Base-by-base conservation (phyloP, 805 yeast species). In the Kockiozyma suomiensis region DNA sequence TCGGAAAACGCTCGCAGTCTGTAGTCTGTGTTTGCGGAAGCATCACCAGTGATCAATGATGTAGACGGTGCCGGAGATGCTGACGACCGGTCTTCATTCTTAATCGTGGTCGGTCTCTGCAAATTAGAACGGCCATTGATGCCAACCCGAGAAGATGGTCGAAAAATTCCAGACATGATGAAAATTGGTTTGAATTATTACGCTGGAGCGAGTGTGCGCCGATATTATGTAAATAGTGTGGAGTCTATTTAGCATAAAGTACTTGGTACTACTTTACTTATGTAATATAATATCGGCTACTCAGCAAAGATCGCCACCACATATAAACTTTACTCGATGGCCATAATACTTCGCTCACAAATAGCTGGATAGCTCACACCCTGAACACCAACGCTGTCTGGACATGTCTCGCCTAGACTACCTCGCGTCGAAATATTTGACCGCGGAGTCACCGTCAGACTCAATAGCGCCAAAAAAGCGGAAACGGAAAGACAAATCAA, bases 1-100 rank as follows among this genome's bases (percentile, higher is more conserved):
- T 79, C 76, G 0, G 89, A 79, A 67, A 93, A 88, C 12, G 94
- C 87, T 63, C 85, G 83, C 68, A 93, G 79, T 1, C 85, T 83
- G 67, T 84, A 84, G 66, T 73, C 61, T 17, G 61, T 47, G 37
- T 58, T 47, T 21, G 48, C 42, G 3, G 40, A 4, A 13, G 38
- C 47, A 12, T 33, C 41, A 12, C 37, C 46, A 25, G 40, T 6
- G 25, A 13, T 35, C 8, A 40, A n/a, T 12, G 50, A 47, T 4
- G 43, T 30, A 19, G 52, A 35, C 30, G 43, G 12, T 33, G 42
- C 8, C 12, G 38, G 25, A 10, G 54, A 32, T n/a, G 43, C 42
- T 10, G 54, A 17, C 19, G 50, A 42, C 42, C 51, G 28, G 13
- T 21, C 45, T 28, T 57, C 61, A 12, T 38, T 13, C 37, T 57